A percentile compares a stretch with the other conserved stretches of the same genome.
Conservation (phyloP, 345 rosid genomes). For the Bruguiera sexangula region DNA sequence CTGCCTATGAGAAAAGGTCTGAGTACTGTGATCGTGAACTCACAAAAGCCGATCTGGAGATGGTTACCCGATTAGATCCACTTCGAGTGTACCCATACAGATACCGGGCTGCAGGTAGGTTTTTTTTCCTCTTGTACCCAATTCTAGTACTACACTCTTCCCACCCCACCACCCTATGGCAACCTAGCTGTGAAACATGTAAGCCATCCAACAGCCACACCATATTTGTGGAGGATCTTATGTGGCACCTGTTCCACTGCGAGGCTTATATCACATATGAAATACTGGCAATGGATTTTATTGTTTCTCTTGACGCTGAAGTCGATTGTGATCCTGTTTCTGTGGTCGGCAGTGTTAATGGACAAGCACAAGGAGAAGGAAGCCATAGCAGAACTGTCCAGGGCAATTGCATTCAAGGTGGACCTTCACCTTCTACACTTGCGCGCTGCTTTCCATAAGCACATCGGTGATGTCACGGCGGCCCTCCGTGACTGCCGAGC, state of each 20-base stretch:
- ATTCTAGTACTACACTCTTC: background rate
- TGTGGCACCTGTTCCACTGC: too few relatives aligned
- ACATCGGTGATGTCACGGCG: slow-evolving; percentile 56
- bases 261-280: too few relatives aligned
- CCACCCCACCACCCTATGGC: too few relatives aligned
- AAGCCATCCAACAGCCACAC: too few relatives aligned
- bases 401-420: slow-evolving; percentile 86
- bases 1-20: slow-evolving; percentile 97
- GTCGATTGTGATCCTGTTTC: background rate
- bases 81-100: slow-evolving; percentile 95
- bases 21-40: slow-evolving; percentile 93
- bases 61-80: slow-evolving; percentile 88
- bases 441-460: slow-evolving; percentile 94
- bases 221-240: too few relatives aligned
- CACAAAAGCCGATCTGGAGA: slow-evolving; percentile 83
- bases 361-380: slow-evolving; percentile 80
- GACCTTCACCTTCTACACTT: slow-evolving; percentile 92
- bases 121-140: background rate
- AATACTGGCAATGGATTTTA: background rate
- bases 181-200: too few relatives aligned
- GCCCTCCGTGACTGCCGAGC: slow-evolving; percentile 91
- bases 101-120: slow-evolving; percentile 93
- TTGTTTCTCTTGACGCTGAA: background rate
- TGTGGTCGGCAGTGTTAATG: slow-evolving; percentile 71
- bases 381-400: slow-evolving; percentile 81